Evolutionary conservation across 108 stramenopile species (phyloP), one percentile per base, ranked within the genome.

Genomic region (Chaetoceros muelleri): DNA sequence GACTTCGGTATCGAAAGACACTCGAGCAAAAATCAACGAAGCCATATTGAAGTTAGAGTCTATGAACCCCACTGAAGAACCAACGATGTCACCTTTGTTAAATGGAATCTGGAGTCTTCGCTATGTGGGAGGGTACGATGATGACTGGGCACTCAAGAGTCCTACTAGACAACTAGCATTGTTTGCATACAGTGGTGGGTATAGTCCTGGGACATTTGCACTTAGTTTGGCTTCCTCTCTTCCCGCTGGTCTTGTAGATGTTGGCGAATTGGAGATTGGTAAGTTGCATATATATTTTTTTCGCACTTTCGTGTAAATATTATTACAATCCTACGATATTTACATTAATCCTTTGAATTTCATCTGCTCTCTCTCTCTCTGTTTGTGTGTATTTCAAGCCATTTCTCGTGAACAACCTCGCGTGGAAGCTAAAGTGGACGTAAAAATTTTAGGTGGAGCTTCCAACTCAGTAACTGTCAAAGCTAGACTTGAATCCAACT

Each of bases 101-200:
- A 90, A 90, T 55, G 89, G 89, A 20, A 77, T 84, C 2, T 91
- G 89, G 89, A 80, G 69, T 45, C 63, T 91, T 31, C 60, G 70
- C 21, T 91, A 86, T 48, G 80, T 79, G 17, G 82, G 74, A 22
- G 80, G 80, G 25, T 87, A 81, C 48, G 29, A 46, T n/a, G 66
- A 73, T n/a, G 73, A 74, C 8, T 59, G 75, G 24, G 76, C 82
- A 26, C 53, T 88, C 30, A 70, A 74, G 10, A 75, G 73, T 45
- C 83, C 83, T 7, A 87, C 85, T 1, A 55, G 88, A 46, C 81
- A 87, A 60, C 48, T 92, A 34, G 83, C 84, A 16, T 55, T 85
- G 27, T 85, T 85, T 46, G 57, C 83, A 45, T 85, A 86, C 51
- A 67, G 72, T 5, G 85, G 84, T 18, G 85, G 85, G 24, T 92